Base-by-base conservation (phyloP, 495 filamentous ascomycete genomes). In the Neurospora sp. region DNA sequence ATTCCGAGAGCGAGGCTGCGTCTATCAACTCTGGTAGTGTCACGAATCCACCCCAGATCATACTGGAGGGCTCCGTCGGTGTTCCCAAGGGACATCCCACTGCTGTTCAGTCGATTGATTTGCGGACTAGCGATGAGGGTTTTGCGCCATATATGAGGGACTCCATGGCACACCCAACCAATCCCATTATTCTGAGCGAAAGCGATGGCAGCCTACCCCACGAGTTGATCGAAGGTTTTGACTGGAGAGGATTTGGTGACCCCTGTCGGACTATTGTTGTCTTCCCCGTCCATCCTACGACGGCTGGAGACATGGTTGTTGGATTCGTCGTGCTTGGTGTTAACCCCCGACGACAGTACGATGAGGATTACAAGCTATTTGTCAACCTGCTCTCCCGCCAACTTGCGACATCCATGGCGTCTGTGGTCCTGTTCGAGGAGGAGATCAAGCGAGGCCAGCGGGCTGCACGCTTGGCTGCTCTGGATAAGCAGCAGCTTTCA, bases 381-480 rank as follows among this genome's bases (percentile, higher is more conserved):
- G 83, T 92, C 69, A 88, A 88, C 75, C 82, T 93, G n/a, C 81
- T 93, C 20, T 89, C 87, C 53, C 85, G 90, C 14, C 91, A 92
- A 74, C 81, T 92, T 10, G 89, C 88, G 10, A 93, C 91, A 1
- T 90, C 89, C 8, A 85, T 92, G 76, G 91, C 91, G 12, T 91
- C 90, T 0, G 90, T 92, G 10, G 89, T 92, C 0, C 77, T 93
- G 7, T 92, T 92, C 71, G 91, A 92, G 74, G 91, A 92, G 73
- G 91, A 93, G 76, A 92, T 92, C 73, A 85, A 85, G 70, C 81
- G 90, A 69, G 90, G 91, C 18, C 86, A 90, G 78, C 83, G 83
- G 73, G 91, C 90, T 5, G 91, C 91, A 18, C 86, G 86, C 31
- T 81, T 91, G 44, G 91, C 91, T 14, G 88, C 88, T 10, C 80